These are phyloP conservation scores for Populus euphratica DNA, from an alignment of 345 rosid genomes.

Conservation along the genomic window DNA sequence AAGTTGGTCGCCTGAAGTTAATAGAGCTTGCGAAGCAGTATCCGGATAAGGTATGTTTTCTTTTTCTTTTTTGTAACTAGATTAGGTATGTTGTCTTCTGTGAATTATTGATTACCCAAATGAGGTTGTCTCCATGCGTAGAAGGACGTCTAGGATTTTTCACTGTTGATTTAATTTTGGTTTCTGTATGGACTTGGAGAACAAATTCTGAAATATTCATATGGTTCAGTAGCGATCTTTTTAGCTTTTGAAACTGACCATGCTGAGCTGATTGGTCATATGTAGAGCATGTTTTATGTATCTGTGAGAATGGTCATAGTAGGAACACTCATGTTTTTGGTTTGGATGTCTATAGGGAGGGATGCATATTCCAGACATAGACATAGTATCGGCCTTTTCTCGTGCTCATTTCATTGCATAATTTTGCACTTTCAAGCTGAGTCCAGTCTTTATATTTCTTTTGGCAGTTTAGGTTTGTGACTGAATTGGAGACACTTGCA, in stretches of 20 bases:
- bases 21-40: conserved; percentile 77
- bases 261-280: background rate
- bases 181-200: background rate
- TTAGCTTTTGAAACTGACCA: background rate
- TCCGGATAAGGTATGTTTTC: conserved; percentile 65
- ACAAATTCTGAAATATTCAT: background rate
- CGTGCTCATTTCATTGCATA: background rate
- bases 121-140: background rate
- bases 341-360: background rate
- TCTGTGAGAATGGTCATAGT: background rate
- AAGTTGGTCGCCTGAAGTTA: conserved; percentile 74
- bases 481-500: background rate
- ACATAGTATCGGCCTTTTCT: background rate
- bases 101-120: background rate
- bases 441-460: background rate
- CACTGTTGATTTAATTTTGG: background rate
- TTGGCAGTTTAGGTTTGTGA: background rate
- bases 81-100: background rate
- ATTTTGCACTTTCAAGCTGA: background rate
- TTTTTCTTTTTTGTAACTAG: background rate
- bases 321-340: background rate
- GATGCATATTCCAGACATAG: background rate
- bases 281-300: too few relatives aligned
- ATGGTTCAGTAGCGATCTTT: background rate
- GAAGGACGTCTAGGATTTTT: background rate